These are phyloP conservation scores for Toxoplasma gondii DNA, from an alignment of 169 alveolate genomes.

Conservation along the genomic window DNA sequence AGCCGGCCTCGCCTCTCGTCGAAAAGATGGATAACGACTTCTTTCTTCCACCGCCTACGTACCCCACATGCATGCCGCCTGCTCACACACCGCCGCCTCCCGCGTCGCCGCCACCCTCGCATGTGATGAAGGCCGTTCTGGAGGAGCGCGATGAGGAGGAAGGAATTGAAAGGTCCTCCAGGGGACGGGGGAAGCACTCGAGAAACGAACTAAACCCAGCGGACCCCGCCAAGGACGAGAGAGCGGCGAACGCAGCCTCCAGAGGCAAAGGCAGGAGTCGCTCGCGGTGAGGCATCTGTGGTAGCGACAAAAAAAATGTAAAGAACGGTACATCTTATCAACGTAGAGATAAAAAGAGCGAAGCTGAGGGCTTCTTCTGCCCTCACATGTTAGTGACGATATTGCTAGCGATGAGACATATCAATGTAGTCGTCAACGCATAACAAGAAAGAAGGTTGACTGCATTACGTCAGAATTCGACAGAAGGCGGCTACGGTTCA, in stretches of 20 bases:
- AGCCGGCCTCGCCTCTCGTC: no score
- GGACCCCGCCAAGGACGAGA: no score
- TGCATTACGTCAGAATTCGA: no score
- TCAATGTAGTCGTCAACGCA: no score
- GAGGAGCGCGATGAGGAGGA: not conserved
- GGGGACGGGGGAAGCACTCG: not conserved
- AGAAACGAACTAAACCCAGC: not conserved
- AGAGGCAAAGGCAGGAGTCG: not conserved
- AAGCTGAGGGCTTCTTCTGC: no score
- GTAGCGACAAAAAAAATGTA: no score
- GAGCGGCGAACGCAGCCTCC: not conserved
- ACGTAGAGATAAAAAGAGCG: no score
- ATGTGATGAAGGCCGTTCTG: not conserved
- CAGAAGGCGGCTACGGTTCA: no score
- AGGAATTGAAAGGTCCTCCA: not conserved
- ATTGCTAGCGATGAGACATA: no score
- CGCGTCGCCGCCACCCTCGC: not conserved
- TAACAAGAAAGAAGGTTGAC: no score
- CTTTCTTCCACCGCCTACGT: not conserved
- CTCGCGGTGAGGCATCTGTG: not conserved
- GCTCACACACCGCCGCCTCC: conserved; percentile 29
- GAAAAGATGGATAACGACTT: conserved; percentile 18
- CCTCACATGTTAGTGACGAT: no score
- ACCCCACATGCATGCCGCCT: conserved; percentile 29
- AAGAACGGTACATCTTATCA: no score